These are phyloP conservation scores for Podaxis sp. DNA, from an alignment of 768 basidiomycete genomes.

Conservation along the genomic window DNA sequence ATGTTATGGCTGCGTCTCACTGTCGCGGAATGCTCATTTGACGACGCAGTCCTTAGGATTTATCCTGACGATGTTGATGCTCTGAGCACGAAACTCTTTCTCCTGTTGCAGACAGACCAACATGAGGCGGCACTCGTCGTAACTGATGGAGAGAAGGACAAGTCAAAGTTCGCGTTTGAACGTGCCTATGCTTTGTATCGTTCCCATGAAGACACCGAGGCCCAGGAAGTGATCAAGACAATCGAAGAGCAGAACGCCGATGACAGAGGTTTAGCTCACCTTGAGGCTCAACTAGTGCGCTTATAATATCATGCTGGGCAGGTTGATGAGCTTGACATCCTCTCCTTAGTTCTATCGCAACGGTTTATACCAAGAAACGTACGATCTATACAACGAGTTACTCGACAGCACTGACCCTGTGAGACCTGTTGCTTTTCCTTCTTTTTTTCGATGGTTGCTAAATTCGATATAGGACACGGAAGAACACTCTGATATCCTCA, in stretches of 20 bases:
- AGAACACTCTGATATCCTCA: constrained; percentile 84
- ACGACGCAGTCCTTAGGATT: constrained; percentile 62
- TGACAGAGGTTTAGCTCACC: constrained; percentile 68
- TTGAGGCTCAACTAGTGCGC: constrained; percentile 87
- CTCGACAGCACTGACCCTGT: constrained; percentile 79
- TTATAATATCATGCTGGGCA: constrained; percentile 2
- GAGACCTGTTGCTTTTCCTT: constrained; percentile 28
- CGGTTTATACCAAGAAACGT: constrained; percentile 70
- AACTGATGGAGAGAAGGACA: constrained; percentile 36
- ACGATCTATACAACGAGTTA: constrained; percentile 78
- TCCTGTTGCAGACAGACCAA: constrained; percentile 85
- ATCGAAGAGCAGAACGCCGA: constrained; percentile 46
- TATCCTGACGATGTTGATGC: constrained; percentile 71
- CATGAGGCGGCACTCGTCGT: constrained; percentile 69
- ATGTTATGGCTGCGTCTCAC: constrained; percentile 25
- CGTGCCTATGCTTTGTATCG: constrained; percentile 84
- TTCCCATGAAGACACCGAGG: constrained; percentile 73
- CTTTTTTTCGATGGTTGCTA: not conserved
- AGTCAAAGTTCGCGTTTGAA: constrained; percentile 53
- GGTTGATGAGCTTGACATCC: not conserved
- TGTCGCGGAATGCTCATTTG: constrained; percentile 11
- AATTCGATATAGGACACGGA: constrained; percentile 62
- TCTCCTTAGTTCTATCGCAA: constrained; percentile 67
- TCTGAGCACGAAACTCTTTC: constrained; percentile 79
- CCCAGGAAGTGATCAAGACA: constrained; percentile 47